Conservation (phyloP, 2,329 filamentous ascomycete genomes). For the Penicillium psychrosexuale region DNA sequence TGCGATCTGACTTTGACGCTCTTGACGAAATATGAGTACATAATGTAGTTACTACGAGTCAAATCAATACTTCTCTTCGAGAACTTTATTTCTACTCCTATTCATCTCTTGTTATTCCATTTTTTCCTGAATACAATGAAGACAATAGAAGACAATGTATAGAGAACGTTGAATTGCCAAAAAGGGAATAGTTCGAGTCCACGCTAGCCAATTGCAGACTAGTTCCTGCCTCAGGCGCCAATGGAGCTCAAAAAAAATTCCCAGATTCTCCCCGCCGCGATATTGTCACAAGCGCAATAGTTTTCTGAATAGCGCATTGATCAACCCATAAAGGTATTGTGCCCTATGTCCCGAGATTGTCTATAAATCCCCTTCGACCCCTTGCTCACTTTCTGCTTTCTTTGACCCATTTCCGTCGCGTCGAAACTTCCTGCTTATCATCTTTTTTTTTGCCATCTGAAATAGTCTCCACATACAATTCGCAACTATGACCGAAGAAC, state of each 20-base stretch:
- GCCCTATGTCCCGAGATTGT: background rate
- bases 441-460: background rate
- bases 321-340: conserved; percentile 2
- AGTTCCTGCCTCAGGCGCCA: conserved; percentile 17
- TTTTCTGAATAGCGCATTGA: conserved; percentile 4
- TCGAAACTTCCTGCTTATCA: conserved; percentile 7
- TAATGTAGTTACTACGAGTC: background rate
- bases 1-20: background rate
- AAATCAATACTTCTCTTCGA: background rate
- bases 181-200: background rate
- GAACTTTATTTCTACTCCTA: background rate
- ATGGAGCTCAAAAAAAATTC: conserved; percentile 23
- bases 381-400: background rate
- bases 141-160: background rate
- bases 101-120: background rate
- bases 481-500: conserved; percentile 37
- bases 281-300: conserved; percentile 6
- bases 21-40: background rate
- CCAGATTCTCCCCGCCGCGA: conserved; percentile 18
- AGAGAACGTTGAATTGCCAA: background rate
- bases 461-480: conserved; percentile 9
- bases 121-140: background rate
- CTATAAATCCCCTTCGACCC: background rate
- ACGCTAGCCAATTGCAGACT: conserved; percentile 5
- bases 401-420: background rate